These are phyloP conservation scores for Chaetomium globosum DNA, from an alignment of 2,329 filamentous ascomycete genomes.

Conservation along the genomic window DNA sequence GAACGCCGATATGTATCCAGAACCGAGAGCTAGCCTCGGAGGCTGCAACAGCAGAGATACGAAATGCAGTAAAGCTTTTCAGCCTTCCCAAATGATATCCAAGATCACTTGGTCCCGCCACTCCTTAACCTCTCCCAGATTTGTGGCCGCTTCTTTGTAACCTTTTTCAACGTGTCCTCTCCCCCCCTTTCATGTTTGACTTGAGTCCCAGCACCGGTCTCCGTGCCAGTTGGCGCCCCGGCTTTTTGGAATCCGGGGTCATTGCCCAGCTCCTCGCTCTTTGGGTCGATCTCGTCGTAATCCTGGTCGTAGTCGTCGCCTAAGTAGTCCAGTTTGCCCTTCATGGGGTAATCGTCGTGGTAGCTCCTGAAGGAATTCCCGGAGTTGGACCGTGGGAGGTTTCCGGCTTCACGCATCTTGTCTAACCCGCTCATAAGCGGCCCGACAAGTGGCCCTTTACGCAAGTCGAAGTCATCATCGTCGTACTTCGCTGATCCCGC, in stretches of 20 bases:
- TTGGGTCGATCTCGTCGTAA: slow-evolving; percentile 48
- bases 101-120: slow-evolving; percentile 26
- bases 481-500: slow-evolving; percentile 24
- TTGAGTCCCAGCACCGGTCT: slow-evolving; percentile 4
- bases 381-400: slow-evolving; percentile 6
- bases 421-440: slow-evolving; percentile 41
- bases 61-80: slow-evolving; percentile 7
- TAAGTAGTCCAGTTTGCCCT: slow-evolving; percentile 25
- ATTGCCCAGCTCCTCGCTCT: slow-evolving; percentile 53
- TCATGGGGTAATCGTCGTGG: slow-evolving; percentile 32
- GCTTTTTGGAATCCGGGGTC: slow-evolving; percentile 45
- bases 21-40: not conserved
- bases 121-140: slow-evolving; percentile 34
- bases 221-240: slow-evolving; percentile 25
- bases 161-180: slow-evolving; percentile 24
- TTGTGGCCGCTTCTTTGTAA: slow-evolving; percentile 28
- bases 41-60: not conserved
- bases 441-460: slow-evolving; percentile 40
- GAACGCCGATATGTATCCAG: not conserved
- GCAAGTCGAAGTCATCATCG: slow-evolving; percentile 33
- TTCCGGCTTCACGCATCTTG: slow-evolving; percentile 41
- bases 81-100: not conserved
- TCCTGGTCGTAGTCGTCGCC: slow-evolving; percentile 31
- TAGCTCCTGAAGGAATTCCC: slow-evolving; percentile 13
- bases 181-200: slow-evolving; percentile 23